These are phyloP conservation scores for Mycena sanguinolenta DNA, from an alignment of 768 basidiomycete genomes.

Conservation along the genomic window DNA sequence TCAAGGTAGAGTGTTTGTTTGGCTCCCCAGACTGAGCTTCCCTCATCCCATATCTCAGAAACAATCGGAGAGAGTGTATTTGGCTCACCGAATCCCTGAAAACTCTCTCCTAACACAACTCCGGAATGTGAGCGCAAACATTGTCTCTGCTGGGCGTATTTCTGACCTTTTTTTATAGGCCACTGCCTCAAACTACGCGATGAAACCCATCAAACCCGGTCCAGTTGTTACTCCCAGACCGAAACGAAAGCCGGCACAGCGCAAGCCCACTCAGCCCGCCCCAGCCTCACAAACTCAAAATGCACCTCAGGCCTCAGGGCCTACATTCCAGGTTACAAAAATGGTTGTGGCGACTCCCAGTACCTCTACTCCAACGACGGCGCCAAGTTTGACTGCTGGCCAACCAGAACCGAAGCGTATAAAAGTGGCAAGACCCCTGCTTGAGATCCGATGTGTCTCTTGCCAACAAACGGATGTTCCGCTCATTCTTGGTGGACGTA, in stretches of 20 bases:
- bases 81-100: conserved; percentile 70
- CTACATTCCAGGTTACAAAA: conserved; percentile 12
- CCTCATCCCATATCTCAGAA: conserved; percentile 47
- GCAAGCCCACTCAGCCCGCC: conserved; percentile 48
- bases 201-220: conserved; percentile 71
- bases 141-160: background rate
- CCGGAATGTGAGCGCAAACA: conserved; percentile 60
- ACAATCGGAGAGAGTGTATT: conserved; percentile 60
- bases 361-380: background rate
- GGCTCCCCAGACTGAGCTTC: conserved; percentile 4
- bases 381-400: background rate
- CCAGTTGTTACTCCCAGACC: conserved; percentile 46
- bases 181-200: conserved; percentile 60
- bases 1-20: conserved; percentile 48
- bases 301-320: conserved; percentile 21
- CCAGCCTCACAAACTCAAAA: too few relatives aligned
- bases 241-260: conserved; percentile 45
- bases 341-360: conserved; percentile 5
- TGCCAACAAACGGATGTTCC: conserved; percentile 81
- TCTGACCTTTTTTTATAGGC: conserved; percentile 48
- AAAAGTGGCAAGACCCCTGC: conserved; percentile 50
- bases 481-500: conserved; percentile 81
- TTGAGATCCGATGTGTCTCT: conserved; percentile 66
- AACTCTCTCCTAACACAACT: conserved; percentile 71
- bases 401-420: conserved; percentile 55